phyloP scores from a whole-genome alignment of 2,329 filamentous ascomycete genomes.

The Diaporthe sp. region DNA sequence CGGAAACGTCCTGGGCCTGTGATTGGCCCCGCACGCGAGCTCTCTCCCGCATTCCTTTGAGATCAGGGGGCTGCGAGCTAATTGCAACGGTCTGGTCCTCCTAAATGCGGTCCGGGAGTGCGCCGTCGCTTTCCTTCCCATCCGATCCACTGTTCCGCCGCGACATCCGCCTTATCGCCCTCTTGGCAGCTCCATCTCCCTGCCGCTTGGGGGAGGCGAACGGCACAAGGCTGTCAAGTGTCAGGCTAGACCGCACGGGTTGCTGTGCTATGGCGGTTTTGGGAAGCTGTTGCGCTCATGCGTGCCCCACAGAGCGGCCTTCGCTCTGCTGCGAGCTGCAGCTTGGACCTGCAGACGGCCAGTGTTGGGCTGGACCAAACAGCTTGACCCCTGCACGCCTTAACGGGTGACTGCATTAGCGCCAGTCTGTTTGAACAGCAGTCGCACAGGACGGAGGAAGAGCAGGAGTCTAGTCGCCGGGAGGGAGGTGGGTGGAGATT shows the following conservation, averaged over 20 bases:
- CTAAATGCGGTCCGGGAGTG: conserved; percentile 34
- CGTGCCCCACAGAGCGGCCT: neutral
- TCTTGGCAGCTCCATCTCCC: conserved; percentile 26
- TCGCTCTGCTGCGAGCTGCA: conserved; percentile 14
- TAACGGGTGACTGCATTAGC: conserved; percentile 44
- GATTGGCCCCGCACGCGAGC: conserved; percentile 29
- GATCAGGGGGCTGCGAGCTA: conserved; percentile 33
- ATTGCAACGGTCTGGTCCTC: conserved; percentile 27
- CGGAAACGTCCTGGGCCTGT: conserved; percentile 25
- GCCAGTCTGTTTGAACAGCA: conserved; percentile 49
- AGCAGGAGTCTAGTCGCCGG: neutral
- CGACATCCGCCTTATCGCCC: conserved; percentile 21
- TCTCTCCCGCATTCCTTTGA: conserved; percentile 38
- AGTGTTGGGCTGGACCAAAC: conserved; percentile 14
- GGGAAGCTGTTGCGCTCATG: conserved; percentile 26
- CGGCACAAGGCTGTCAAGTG: conserved; percentile 33
- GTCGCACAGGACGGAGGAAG: conserved; percentile 42
- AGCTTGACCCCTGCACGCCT: conserved; percentile 33
- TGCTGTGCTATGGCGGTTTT: conserved; percentile 22
- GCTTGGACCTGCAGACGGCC: conserved; percentile 21
- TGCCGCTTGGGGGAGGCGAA: conserved; percentile 15
- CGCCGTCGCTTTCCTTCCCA: conserved; percentile 20
- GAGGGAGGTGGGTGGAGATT: conserved; percentile 6
- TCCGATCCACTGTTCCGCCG: conserved; percentile 19
- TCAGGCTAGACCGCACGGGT: conserved; percentile 21